These are phyloP conservation scores for Arthrobotrys megalospora DNA, from an alignment of 2,329 filamentous ascomycete species.

Conservation along the genomic window DNA sequence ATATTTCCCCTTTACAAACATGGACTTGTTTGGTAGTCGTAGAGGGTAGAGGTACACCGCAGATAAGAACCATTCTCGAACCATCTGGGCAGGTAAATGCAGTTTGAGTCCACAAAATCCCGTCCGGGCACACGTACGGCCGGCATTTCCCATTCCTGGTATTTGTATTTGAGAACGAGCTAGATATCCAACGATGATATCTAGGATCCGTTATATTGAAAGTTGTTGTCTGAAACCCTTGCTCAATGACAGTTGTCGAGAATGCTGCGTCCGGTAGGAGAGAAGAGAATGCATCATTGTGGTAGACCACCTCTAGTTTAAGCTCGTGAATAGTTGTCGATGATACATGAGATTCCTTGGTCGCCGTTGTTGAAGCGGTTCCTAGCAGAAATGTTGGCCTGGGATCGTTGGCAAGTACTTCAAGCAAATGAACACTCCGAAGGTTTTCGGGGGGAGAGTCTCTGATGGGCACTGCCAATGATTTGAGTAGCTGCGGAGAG, in stretches of 20 bases:
- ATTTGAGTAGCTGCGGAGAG: conserved; percentile 28
- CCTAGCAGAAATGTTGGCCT: conserved; percentile 55
- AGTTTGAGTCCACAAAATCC: conserved; percentile 56
- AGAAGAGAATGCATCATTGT: conserved; percentile 55
- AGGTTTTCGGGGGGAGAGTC: conserved; percentile 42
- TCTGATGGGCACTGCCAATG: conserved; percentile 49
- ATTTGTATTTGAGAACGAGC: conserved; percentile 53
- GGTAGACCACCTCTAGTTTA: conserved; percentile 53
- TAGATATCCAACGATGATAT: conserved; percentile 60
- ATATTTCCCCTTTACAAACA: conserved; percentile 45
- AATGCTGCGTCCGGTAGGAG: conserved; percentile 55
- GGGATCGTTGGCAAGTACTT: conserved; percentile 48
- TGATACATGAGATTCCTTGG: conserved; percentile 36
- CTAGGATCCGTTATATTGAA: conserved; percentile 55
- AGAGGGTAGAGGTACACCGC: conserved; percentile 52
- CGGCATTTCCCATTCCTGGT: conserved; percentile 43
- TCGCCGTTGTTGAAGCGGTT: conserved; percentile 30
- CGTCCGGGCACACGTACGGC: conserved; percentile 54
- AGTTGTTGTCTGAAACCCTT: conserved; percentile 35
- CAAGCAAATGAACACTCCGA: conserved; percentile 36
- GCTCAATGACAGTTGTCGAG: conserved; percentile 37
- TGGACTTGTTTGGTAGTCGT: conserved; percentile 43
- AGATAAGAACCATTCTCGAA: conserved; percentile 49
- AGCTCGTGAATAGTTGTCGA: conserved; percentile 56
- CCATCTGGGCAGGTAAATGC: conserved; percentile 51